phyloP scores from a whole-genome alignment of 768 basidiomycete species.

The Tricholoma sp. region DNA sequence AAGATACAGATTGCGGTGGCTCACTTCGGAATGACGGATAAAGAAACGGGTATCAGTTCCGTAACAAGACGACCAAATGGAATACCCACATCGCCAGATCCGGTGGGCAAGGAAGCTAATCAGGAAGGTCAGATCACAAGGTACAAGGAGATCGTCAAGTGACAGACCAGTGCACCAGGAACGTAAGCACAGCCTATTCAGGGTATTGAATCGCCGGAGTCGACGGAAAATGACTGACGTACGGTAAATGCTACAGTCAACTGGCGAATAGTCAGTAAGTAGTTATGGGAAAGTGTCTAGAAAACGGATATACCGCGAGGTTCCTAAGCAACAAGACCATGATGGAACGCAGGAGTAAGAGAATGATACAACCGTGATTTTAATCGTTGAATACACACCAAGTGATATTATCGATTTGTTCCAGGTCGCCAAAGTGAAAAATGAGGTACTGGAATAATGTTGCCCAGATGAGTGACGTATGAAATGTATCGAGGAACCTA shows the following conservation, averaged over 20 bases:
- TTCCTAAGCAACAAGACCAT: slow-evolving; percentile 3
- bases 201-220: neutral
- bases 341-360: neutral
- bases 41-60: no score
- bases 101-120: slow-evolving; percentile 33
- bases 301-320: slow-evolving; percentile 10
- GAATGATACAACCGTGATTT: neutral
- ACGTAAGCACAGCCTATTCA: slow-evolving; percentile 33
- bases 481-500: slow-evolving; percentile 33
- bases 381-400: slow-evolving; percentile 20
- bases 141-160: neutral
- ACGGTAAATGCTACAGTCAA: slow-evolving; percentile 23
- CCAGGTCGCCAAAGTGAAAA: slow-evolving; percentile 20
- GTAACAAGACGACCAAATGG: neutral
- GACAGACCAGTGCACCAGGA: slow-evolving; percentile 36
- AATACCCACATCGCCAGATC: slow-evolving; percentile 31
- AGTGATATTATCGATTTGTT: slow-evolving; percentile 27
- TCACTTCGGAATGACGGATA: slow-evolving; percentile 20
- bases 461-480: slow-evolving; percentile 33
- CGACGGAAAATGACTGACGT: neutral
- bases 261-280: slow-evolving; percentile 1
- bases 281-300: no score
- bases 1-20: slow-evolving; percentile 28
- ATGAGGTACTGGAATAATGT: slow-evolving; percentile 37
- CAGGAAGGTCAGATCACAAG: neutral